Percentiles rank a stretch among this genome's conserved stretches.
Conservation (phyloP, 2,329 filamentous ascomycete genomes). For the Cytospora leucostoma region DNA sequence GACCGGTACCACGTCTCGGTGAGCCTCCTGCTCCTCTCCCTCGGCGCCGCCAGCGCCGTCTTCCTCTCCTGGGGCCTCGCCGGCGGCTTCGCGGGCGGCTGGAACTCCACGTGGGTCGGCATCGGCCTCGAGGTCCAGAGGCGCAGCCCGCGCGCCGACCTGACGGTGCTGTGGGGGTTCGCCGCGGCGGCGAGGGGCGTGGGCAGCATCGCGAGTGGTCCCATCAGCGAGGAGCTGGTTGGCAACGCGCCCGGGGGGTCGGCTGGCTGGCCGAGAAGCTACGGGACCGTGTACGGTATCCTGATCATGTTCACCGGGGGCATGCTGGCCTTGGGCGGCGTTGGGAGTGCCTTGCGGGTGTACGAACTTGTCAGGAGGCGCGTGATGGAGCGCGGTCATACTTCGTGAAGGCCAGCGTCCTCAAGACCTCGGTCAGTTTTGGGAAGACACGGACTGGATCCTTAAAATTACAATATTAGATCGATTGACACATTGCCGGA, state of each 20-base stretch:
- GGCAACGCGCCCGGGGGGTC: constrained; percentile 42
- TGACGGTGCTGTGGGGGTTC: constrained; percentile 58
- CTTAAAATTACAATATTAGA: too few relatives aligned
- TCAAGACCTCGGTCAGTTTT: too few relatives aligned
- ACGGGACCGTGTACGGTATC: constrained; percentile 52
- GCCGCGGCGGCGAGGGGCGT: constrained; percentile 60
- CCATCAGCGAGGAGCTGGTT: constrained; percentile 55
- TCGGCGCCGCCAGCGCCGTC: constrained; percentile 55
- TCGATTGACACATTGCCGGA: too few relatives aligned
- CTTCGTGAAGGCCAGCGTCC: too few relatives aligned
- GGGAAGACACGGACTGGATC: too few relatives aligned
- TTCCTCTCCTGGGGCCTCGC: constrained; percentile 65
- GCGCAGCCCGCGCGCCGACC: constrained; percentile 32
- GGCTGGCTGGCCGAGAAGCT: constrained; percentile 40
- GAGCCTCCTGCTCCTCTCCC: constrained; percentile 58
- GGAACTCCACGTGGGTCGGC: constrained; percentile 63
- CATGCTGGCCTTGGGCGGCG: constrained; percentile 51
- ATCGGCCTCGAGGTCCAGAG: constrained; percentile 48
- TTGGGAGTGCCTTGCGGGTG: too few relatives aligned
- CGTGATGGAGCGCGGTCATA: too few relatives aligned
- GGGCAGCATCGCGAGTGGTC: constrained; percentile 59
- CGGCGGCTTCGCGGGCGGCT: constrained; percentile 58
- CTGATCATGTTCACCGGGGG: constrained; percentile 59
- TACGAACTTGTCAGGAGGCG: too few relatives aligned
- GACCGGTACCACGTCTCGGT: constrained; percentile 55